Evolutionary conservation across 2,329 filamentous ascomycete genomes (phyloP).

Genomic region (Thermothelomyces thermophilus): DNA sequence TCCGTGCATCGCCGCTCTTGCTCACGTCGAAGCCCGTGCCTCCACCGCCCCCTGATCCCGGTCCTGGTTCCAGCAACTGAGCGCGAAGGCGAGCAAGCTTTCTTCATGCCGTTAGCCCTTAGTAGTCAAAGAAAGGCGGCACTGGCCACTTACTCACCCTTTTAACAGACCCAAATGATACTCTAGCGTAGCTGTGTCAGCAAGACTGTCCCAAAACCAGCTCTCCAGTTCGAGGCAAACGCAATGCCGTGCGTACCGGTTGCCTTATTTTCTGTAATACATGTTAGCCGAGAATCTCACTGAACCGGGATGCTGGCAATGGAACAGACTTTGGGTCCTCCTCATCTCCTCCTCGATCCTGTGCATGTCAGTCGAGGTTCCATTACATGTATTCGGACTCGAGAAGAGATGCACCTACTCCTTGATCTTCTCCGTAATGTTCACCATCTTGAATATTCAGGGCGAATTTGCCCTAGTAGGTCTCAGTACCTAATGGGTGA

Average conservation of each 20-base stretch:
- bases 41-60: conserved; percentile 68
- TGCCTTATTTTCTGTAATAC: conserved; percentile 82
- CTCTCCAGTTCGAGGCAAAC: not conserved
- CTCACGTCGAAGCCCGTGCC: conserved; percentile 89
- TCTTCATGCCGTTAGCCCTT: conserved; percentile 40
- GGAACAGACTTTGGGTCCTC: conserved; percentile 83
- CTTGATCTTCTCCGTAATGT: conserved; percentile 99
- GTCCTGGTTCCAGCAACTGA: conserved; percentile 83
- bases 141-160: conserved; percentile 60
- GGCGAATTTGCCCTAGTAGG: conserved; percentile 26
- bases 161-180: conserved; percentile 97
- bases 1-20: conserved; percentile 93
- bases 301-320: not conserved
- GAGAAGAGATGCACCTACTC: conserved; percentile 57
- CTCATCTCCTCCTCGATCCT: conserved; percentile 99
- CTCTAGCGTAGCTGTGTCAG: conserved; percentile 49
- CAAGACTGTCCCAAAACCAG: not conserved
- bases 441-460: conserved; percentile 66
- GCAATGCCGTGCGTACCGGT: conserved; percentile 62
- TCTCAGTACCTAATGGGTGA: conserved; percentile 4
- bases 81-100: conserved; percentile 93
- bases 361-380: conserved; percentile 22
- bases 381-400: not conserved
- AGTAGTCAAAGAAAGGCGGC: not conserved
- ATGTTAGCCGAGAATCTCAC: conserved; percentile 21